Base-by-base conservation (phyloP, 768 basidiomycete species). In the Tulasnella sp. region DNA sequence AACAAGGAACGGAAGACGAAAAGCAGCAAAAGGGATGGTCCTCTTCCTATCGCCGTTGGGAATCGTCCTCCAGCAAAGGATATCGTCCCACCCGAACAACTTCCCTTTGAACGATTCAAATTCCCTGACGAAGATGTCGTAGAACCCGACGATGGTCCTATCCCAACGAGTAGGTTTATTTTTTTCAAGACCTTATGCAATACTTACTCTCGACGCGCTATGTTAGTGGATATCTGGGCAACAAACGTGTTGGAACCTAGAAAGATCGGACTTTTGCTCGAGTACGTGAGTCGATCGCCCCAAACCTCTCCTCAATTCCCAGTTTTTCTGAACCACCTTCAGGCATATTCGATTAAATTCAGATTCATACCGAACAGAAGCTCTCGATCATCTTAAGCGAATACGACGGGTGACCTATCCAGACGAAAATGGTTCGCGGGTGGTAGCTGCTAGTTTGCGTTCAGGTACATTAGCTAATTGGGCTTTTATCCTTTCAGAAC, bases 301-400 rank as follows among this genome's bases (percentile, higher is more conserved):
- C 3, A 20, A 24, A 58, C n/a, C 22, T 22, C 37, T 60, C 4
- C 14, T 0, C 11, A 28, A 58, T 20, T 22, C n/a, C 72, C 46
- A 41, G 14, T 41, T 0, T 76, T 20, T 72, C 41, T 40, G 69
- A 40, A 72, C 11, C 31, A 28, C 1, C 28, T 72, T 72, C 28
- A 80, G 79, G 24, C 46, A 80, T 41, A 46, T 80, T n/a, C 64
- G 54, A 37, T 28, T 60, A 31, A 18, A 75, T 48, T 37, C 74
- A 31, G 72, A 75, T 41, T 28, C 9, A 0, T 72, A 37, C 46
- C 28, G 44, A 18, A 11, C 64, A 18, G 60, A 64, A 44, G 37
- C 60, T 16, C 86, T 95, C 16, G 88, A 91, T 0, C 94, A 96
- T 83, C 90, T 96, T 81, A 95, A 94, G 85, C 92, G 94, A 73